Conservation (phyloP, 192 early-diverging fungal genomes). For the Pilobolus umbonatus region DNA sequence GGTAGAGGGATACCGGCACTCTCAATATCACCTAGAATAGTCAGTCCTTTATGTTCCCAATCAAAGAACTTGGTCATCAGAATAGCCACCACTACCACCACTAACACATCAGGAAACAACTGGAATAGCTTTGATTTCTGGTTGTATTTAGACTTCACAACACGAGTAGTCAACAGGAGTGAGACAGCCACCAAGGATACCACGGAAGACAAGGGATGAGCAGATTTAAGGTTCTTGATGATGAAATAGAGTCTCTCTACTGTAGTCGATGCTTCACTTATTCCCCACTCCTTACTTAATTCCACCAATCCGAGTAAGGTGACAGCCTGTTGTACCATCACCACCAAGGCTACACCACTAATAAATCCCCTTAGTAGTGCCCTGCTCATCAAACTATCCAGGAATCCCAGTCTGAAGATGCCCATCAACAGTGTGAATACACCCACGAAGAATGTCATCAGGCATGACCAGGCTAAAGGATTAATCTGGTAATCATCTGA, state of each 20-base stretch:
- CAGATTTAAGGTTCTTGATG: conserved; percentile 50
- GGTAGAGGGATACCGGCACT: conserved; percentile 56
- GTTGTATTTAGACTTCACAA: conserved; percentile 47
- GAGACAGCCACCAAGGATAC: conserved; percentile 65
- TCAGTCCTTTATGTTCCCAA: conserved; percentile 72
- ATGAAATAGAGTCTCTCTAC: conserved; percentile 72
- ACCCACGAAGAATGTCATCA: conserved; percentile 80
- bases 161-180: conserved; percentile 58
- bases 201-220: conserved; percentile 63
- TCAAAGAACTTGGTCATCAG: conserved; percentile 53
- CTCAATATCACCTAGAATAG: conserved; percentile 74
- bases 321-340: conserved; percentile 86
- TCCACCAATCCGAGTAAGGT: conserved; percentile 66
- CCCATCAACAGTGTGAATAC: conserved; percentile 88
- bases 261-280: conserved; percentile 67
- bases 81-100: conserved; percentile 77
- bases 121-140: conserved; percentile 47
- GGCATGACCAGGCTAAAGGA: conserved; percentile 57
- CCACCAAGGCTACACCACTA: conserved; percentile 86
- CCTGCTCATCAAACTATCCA: conserved; percentile 91
- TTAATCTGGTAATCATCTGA: conserved; percentile 31
- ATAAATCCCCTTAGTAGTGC: conserved; percentile 92
- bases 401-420: conserved; percentile 93
- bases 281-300: conserved; percentile 35
- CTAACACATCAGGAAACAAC: conserved; percentile 85